Conservation (phyloP, 2,329 filamentous ascomycete genomes). For the Paracamarosporium sp. region DNA sequence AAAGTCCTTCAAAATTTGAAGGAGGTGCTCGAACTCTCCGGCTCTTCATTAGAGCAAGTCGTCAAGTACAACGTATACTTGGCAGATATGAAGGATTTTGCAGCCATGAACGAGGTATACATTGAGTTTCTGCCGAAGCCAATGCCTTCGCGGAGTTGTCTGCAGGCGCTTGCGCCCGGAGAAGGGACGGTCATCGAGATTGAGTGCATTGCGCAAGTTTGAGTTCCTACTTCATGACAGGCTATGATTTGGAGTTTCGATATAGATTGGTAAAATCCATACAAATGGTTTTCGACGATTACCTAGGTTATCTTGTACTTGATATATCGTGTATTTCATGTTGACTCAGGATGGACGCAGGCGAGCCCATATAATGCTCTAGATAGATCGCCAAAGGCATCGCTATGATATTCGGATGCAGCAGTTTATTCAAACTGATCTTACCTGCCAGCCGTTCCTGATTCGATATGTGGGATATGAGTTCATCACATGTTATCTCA, state of each 20-base stretch:
- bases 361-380: no score
- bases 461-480: no score
- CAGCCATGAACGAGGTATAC: conserved; percentile 38
- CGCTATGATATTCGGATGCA: no score
- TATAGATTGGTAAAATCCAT: background rate
- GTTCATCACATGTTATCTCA: no score
- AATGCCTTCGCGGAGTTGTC: conserved; percentile 25
- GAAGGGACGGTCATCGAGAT: conserved; percentile 34
- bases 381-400: no score
- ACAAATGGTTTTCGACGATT: no score
- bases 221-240: background rate
- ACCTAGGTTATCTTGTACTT: no score
- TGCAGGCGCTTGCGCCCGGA: conserved; percentile 27
- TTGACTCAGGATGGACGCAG: no score
- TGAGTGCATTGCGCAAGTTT: conserved; percentile 33
- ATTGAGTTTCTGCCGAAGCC: conserved; percentile 33
- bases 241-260: background rate
- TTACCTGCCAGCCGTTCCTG: no score
- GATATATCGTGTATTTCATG: no score
- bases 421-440: no score
- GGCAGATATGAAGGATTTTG: conserved; percentile 37
- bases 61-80: conserved; percentile 41
- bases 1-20: conserved; percentile 29
- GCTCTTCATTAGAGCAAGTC: conserved; percentile 35
- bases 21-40: conserved; percentile 31